Percentiles rank a stretch among this genome's conserved stretches.
These are phyloP conservation scores for Verticillium dahliae DNA, from an alignment of 2,329 filamentous ascomycete genomes.

Conservation along the genomic window DNA sequence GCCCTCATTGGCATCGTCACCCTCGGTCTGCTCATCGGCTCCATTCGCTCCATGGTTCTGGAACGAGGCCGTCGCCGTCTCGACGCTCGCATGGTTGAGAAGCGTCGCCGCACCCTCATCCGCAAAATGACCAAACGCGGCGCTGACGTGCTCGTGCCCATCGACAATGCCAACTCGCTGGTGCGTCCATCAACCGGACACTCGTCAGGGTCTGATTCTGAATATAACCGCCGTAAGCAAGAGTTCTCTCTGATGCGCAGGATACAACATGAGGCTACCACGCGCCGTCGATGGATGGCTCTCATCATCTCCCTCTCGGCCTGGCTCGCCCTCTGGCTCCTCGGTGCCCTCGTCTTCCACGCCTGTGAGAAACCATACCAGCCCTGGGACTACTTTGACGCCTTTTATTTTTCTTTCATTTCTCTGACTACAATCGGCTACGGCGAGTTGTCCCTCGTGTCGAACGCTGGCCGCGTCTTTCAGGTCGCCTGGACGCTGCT, in stretches of 20 bases:
- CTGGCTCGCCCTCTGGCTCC: constrained; percentile 72
- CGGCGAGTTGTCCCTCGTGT: constrained; percentile 71
- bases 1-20: constrained; percentile 79
- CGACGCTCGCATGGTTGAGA: constrained; percentile 53
- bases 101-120: constrained; percentile 44
- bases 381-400: constrained; percentile 68
- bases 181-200: constrained; percentile 3
- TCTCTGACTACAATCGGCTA: constrained; percentile 77
- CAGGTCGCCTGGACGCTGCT: constrained; percentile 92
- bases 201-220: constrained; percentile 16
- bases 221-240: constrained; percentile 56
- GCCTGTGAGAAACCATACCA: constrained; percentile 45
- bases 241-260: constrained; percentile 77
- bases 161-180: constrained; percentile 17
- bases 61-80: constrained; percentile 50
- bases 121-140: constrained; percentile 37
- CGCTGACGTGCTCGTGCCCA: constrained; percentile 43
- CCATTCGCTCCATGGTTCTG: constrained; percentile 61
- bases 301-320: constrained; percentile 60
- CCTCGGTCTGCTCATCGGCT: constrained; percentile 75
- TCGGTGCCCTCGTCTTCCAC: constrained; percentile 70
- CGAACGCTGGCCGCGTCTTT: constrained; percentile 73
- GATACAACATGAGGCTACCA: constrained; percentile 62
- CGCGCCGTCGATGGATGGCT: constrained; percentile 67
- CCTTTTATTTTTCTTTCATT: constrained; percentile 81